These are phyloP conservation scores for Aphanomyces stellatus DNA, from an alignment of 352 stramenopile species.

Conservation along the genomic window DNA sequence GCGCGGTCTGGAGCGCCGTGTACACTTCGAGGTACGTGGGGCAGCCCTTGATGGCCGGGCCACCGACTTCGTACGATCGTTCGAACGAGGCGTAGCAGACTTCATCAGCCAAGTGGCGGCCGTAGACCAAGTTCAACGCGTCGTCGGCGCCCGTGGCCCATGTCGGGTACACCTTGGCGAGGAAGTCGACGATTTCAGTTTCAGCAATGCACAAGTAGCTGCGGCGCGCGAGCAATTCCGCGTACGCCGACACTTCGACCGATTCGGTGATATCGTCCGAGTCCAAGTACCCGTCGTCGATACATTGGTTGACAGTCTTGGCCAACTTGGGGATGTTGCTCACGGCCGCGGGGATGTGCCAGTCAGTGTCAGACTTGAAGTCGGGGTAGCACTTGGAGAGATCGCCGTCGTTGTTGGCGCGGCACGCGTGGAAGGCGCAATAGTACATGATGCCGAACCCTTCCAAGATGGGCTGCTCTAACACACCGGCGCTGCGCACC, in stretches of 20 bases:
- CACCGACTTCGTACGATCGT: too few species aligned
- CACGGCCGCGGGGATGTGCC: neutral
- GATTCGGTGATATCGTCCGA: slow-evolving; percentile 70
- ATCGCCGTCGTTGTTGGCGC: slow-evolving; percentile 17
- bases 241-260: neutral
- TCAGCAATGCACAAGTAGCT: slow-evolving; percentile 19
- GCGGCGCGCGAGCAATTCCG: neutral
- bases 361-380: slow-evolving; percentile 10
- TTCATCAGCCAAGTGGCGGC: slow-evolving; percentile 17
- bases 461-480: slow-evolving; percentile 18
- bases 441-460: slow-evolving; percentile 21
- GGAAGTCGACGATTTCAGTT: slow-evolving; percentile 9
- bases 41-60: neutral
- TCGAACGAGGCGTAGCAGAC: neutral
- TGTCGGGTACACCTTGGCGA: neutral
- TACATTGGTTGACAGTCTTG: slow-evolving; percentile 21
- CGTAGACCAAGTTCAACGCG: slow-evolving; percentile 3
- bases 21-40: neutral
- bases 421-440: slow-evolving; percentile 17
- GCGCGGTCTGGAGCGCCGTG: neutral
- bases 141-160: slow-evolving; percentile 5
- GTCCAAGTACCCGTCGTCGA: slow-evolving; percentile 67
- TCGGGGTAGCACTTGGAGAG: slow-evolving; percentile 17
- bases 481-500: slow-evolving; percentile 10
- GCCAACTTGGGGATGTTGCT: neutral